Conservation (phyloP, 176 grass and related monocot genomes). For the Poa pratensis region DNA sequence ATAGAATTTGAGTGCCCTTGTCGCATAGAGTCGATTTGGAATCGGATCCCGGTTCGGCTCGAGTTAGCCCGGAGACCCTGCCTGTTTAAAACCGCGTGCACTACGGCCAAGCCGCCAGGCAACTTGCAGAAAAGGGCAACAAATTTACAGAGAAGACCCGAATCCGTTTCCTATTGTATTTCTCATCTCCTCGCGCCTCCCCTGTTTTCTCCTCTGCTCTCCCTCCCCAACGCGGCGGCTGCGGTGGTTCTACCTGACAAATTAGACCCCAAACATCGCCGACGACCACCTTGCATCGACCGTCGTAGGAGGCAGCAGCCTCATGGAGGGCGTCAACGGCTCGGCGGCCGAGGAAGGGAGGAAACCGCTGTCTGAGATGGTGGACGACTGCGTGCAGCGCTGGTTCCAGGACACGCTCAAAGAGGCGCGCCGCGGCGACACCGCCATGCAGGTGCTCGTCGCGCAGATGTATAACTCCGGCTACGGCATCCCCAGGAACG, state of each 20-base stretch:
- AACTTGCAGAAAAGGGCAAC: not conserved
- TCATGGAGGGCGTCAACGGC: slow-evolving; percentile 47
- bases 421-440: slow-evolving; percentile 69
- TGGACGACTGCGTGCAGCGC: slow-evolving; percentile 76
- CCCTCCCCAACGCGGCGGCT: not conserved
- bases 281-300: not conserved
- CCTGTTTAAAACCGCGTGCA: too few relatives aligned
- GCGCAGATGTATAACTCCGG: slow-evolving; percentile 91
- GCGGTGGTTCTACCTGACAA: not conserved
- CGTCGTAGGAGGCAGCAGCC: not conserved
- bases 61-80: not conserved
- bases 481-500: slow-evolving; percentile 67
- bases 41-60: not conserved
- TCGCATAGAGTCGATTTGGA: not conserved
- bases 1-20: too few relatives aligned
- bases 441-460: slow-evolving; percentile 75
- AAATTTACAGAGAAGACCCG: slow-evolving; percentile 44
- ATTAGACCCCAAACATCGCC: not conserved
- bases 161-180: slow-evolving; percentile 18
- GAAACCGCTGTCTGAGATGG: slow-evolving; percentile 70
- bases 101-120: too few relatives aligned
- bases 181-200: slow-evolving; percentile 19
- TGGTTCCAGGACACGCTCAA: slow-evolving; percentile 90
- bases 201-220: not conserved
- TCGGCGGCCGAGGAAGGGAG: slow-evolving; percentile 23